Evolutionary conservation across 257 asterid species (phyloP), one percentile per base, ranked within the genome.

Genomic region (Solanum etuberosum): DNA sequence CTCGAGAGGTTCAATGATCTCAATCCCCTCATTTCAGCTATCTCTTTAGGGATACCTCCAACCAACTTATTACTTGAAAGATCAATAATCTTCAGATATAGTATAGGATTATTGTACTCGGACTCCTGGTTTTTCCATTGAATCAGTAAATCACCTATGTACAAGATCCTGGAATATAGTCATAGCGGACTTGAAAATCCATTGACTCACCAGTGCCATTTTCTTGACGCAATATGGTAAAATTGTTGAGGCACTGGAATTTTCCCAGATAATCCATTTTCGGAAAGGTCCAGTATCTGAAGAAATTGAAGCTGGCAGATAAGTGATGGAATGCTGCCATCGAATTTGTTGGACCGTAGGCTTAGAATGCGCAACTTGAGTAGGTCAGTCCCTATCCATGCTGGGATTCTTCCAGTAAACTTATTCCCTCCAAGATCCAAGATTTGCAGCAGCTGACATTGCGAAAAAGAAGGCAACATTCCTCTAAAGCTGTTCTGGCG

Each of bases 21-120:
- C 74, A 91, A 77, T 65, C 88, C 92, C 5, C n/a, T 51, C 85
- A 90, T 23, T 6, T n/a, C 9, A 13, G 87, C 63, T 63, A 88
- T n/a, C 31, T 84, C 83, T 15, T 21, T 7, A 2, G 91, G 92
- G 6, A 90, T 59, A 20, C 46, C 67, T 34, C 92, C 92, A 4
- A 43, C 81, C 20, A 89, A 57, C 15, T 18, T 37, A 40, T 91
- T 91, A 54, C 89, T 83, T 1, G 94, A 91, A 23, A 92, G 88
- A 86, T 90, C 94, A 2, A 91, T 34, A 3, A 61, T 85, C 72
- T 86, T 92, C 4, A 91, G 87, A 72, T 84, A 85, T 18, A 74
- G 11, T 23, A 90, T 14, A 27, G 35, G 16, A 27, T 23, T 85
- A 7, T 54, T 34, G 76, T 89, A 88, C 67, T 76, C 89, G 0